These are phyloP conservation scores for Emergomyces orientalis DNA, from an alignment of 2,329 filamentous ascomycete species.

Conservation along the genomic window DNA sequence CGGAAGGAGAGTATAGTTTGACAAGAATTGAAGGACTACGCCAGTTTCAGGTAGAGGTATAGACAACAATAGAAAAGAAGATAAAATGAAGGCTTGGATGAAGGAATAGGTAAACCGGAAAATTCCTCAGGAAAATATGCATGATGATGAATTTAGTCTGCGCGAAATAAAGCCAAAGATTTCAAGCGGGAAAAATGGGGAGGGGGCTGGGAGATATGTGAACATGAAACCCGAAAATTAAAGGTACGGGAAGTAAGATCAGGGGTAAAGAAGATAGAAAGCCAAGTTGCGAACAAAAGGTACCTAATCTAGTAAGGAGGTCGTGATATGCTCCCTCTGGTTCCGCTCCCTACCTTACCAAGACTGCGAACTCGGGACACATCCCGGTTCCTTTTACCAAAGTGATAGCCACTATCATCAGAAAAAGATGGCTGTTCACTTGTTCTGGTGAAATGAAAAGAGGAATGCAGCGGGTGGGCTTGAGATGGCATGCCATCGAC, in stretches of 20 bases:
- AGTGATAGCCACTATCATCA: neutral
- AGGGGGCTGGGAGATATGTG: neutral
- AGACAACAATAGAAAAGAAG: neutral
- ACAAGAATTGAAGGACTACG: neutral
- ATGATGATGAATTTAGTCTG: neutral
- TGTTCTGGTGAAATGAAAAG: neutral
- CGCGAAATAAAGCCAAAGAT: neutral
- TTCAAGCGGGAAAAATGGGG: neutral
- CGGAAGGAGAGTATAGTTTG: neutral
- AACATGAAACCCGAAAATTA: neutral
- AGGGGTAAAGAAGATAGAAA: neutral
- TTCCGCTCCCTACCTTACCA: slow-evolving; percentile 1
- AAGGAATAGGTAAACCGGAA: neutral
- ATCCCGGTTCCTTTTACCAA: neutral
- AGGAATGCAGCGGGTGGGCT: neutral
- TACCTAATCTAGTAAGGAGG: slow-evolving; percentile 18
- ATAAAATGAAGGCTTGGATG: neutral
- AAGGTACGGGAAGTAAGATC: neutral
- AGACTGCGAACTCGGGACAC: neutral
- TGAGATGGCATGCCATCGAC: neutral
- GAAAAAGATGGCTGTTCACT: neutral
- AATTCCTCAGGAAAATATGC: neutral
- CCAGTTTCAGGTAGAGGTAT: slow-evolving; percentile 2
- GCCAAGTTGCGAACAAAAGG: neutral
- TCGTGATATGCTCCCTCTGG: slow-evolving; percentile 17